Conservation (phyloP, 2,329 filamentous ascomycete species). For the Phoma herbarum region DNA sequence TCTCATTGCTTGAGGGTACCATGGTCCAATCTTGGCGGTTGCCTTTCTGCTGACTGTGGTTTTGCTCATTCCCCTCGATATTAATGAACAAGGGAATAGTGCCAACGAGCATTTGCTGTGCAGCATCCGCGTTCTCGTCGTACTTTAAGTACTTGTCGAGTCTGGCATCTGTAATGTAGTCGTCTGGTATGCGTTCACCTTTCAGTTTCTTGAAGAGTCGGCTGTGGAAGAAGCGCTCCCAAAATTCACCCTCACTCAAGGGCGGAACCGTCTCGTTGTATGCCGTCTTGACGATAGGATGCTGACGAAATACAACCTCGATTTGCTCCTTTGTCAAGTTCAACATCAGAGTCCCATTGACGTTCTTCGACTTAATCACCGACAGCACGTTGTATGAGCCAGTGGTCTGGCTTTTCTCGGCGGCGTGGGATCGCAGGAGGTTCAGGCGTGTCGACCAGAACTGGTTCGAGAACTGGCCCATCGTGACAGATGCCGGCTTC, state of each 20-base stretch:
- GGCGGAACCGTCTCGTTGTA: constrained; percentile 91
- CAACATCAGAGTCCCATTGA: constrained; percentile 74
- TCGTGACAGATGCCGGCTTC: constrained; percentile 84
- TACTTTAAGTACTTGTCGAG: constrained; percentile 86
- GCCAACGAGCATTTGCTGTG: constrained; percentile 60
- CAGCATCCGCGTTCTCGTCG: constrained; percentile 66
- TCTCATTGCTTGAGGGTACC: constrained; percentile 75
- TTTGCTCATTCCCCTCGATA: constrained; percentile 92
- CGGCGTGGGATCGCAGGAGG: constrained; percentile 86
- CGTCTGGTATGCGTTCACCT: constrained; percentile 83
- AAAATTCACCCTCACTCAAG: constrained; percentile 81
- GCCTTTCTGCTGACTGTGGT: constrained; percentile 85
- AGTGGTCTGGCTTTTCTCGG: constrained; percentile 84
- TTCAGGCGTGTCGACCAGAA: constrained; percentile 94
- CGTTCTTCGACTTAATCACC: constrained; percentile 80
- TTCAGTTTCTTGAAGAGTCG: constrained; percentile 89
- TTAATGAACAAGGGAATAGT: constrained; percentile 90
- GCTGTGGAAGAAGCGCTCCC: constrained; percentile 93
- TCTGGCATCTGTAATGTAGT: constrained; percentile 77
- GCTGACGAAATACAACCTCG: constrained; percentile 89
- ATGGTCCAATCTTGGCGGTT: constrained; percentile 92
- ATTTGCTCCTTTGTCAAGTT: constrained; percentile 93
- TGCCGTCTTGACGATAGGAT: constrained; percentile 86
- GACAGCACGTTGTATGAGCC: constrained; percentile 95
- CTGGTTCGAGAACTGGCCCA: constrained; percentile 83